Base-by-base conservation (phyloP, 768 basidiomycete species). In the Kwoniella sp. region DNA sequence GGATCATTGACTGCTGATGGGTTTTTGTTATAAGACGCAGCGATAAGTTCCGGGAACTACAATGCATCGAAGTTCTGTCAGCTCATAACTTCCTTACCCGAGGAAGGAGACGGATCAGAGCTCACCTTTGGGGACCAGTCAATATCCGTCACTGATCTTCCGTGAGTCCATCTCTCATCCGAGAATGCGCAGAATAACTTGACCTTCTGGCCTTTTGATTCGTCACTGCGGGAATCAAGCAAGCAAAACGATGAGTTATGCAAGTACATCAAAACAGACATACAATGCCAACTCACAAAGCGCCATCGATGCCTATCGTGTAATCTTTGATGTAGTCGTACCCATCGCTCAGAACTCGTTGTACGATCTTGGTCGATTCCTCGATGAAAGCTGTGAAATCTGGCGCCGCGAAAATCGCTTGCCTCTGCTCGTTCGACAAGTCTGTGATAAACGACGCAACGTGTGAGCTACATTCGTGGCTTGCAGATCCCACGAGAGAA, bases 291-390 rank as follows among this genome's bases (percentile, higher is more conserved):
- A 84, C 90, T 75, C 72, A 93, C 93, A 86, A 85, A 71, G 88
- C 89, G 7, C 89, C 85, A 76, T 93, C 92, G 7, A 91, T 83
- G 25, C 89, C 90, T 54, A 94, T 86, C n/a, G 90, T 90, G 76
- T 99, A 99, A 81, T 99, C 96, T 33, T 90, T 88, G 69, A 92
- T 91, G 72, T 98, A 97, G 79, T 99, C 96, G 79, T 99, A 99
- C 26, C 86, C 86, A 72, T 98, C 96, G 74, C 91, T 96, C 65
- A 98, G 81, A 22, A 95, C 96, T 54, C 96, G 85, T 78, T 98
- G 92, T 12, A 97, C 86, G 50, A 98, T 92, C 82, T 95, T 95
- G 22, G 91, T 92, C 9, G 92, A 94, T 71, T 90, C 87, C 76
- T 96, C 92, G 17, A 99, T 88, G 78, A 99, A 99, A 68, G 92